Evolutionary conservation across 495 filamentous ascomycete species (phyloP), one percentile per base, ranked within the genome.

Genomic region (Penicillium egyptiacum): DNA sequence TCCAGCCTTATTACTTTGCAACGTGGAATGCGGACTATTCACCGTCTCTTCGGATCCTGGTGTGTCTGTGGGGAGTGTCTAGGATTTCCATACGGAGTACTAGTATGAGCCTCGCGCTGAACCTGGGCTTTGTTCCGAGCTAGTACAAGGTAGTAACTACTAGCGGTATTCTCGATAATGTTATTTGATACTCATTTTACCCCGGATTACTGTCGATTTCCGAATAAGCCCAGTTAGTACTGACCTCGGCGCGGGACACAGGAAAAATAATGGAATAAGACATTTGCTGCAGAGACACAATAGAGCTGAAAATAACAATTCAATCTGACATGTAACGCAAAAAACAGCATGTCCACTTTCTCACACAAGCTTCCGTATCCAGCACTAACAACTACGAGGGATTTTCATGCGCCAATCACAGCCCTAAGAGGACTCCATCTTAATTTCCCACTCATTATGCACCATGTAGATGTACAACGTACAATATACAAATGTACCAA

Each of bases 351-450:
- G 16, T 39, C 48, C 48, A 50, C 48, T 50, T 50, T 50, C 17
- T 37, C 17, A 52, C 50, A 52, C 50, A 52, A 52, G 50, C 56
- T 51, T 52, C 49, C 50, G 30, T 47, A 48, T 20, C 12, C 14
- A 48, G 26, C 17, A n/a, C 26, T 58, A 48, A 58, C 58, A 2
- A 57, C 53, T 60, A 69, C 67, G 67, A 70, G 67, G 67, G 55
- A 70, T 67, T 70, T 70, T 68, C 61, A 53, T 37, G 47, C 26
- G 41, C 67, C 64, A 70, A 70, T 70, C 35, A 57, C 10, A 39
- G 0, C 9, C 9, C 33, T 35, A 17, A 37, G 10, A 17, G 28
- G 2, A 33, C 25, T 20, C 53, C 42, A 53, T 47, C 17, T 55
- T 47, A 47, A 55, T 55, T 55, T 45, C 43, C 51, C 20, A 28